phyloP scores from a whole-genome alignment of 768 basidiomycete species.

The Lactarius trivialis region DNA sequence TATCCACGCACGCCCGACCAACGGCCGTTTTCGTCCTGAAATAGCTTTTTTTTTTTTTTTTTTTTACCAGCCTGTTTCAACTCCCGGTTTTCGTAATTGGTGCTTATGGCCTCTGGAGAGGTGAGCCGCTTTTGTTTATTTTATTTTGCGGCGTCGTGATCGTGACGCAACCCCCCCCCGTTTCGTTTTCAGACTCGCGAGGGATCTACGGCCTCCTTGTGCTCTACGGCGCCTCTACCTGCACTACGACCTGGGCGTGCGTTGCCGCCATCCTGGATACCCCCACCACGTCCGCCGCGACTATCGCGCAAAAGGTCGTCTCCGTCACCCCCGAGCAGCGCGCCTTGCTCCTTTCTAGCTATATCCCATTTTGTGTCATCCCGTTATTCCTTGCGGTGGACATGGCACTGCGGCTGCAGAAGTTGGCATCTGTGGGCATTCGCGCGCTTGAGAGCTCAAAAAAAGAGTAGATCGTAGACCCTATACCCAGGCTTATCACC shows the following conservation, averaged over 20 bases:
- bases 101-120: conserved; percentile 49
- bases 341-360: conserved; percentile 53
- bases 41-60: background rate
- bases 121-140: conserved; percentile 29
- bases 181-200: conserved; percentile 36
- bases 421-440: conserved; percentile 17
- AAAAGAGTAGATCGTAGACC: background rate
- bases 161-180: background rate
- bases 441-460: conserved; percentile 9
- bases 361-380: conserved; percentile 69
- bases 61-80: conserved; percentile 53
- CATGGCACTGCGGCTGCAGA: conserved; percentile 41
- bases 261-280: conserved; percentile 52
- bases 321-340: conserved; percentile 48
- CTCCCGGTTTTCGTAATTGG: conserved; percentile 75
- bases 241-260: conserved; percentile 73
- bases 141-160: background rate
- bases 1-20: background rate
- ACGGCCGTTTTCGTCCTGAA: background rate
- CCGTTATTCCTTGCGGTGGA: conserved; percentile 70
- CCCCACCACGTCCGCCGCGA: conserved; percentile 36
- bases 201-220: conserved; percentile 58
- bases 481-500: background rate
- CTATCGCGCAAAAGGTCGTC: conserved; percentile 29
- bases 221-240: conserved; percentile 70